Conservation (phyloP, 1,284 basidiomycete species). For the Vanrija humicola region DNA sequence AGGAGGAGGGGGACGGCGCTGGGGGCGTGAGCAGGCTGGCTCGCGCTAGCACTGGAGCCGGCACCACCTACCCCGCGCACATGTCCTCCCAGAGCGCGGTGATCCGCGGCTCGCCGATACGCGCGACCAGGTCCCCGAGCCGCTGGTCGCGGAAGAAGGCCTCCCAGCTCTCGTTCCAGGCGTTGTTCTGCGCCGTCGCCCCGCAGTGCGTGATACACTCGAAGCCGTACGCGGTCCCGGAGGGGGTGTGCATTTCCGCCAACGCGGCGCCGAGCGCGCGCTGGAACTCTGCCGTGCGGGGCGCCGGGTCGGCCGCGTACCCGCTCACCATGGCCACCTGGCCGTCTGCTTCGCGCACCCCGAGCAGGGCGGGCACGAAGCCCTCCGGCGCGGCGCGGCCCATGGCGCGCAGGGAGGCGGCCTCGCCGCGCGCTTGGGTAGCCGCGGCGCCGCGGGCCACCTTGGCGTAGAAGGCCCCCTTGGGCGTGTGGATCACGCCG, state of each 20-base stretch:
- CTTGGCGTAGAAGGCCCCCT: constrained; percentile 27
- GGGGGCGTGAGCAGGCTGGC: not conserved
- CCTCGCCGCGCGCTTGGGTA: constrained; percentile 64
- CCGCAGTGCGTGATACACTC: constrained; percentile 75
- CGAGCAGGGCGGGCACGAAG: constrained; percentile 62
- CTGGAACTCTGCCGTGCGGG: not conserved
- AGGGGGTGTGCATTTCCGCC: constrained; percentile 54
- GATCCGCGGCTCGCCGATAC: constrained; percentile 53
- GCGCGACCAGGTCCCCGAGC: constrained; percentile 58
- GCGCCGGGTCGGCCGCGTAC: not conserved
- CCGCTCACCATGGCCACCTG: constrained; percentile 61
- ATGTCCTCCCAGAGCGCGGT: constrained; percentile 58
- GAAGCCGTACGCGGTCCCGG: constrained; percentile 59
- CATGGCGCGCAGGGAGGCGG: constrained; percentile 66
- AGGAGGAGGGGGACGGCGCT: constrained; percentile 76
- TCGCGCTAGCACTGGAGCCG: too few species aligned
- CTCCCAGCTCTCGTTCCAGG: constrained; percentile 69
- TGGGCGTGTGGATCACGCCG: constrained; percentile 4
- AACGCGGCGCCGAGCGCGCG: constrained; percentile 52
- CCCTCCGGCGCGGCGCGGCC: constrained; percentile 58
- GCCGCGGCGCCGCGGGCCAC: constrained; percentile 16
- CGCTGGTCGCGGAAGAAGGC: constrained; percentile 60
- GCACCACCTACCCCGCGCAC: constrained; percentile 56
- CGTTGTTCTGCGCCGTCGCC: constrained; percentile 67
- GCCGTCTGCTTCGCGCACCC: constrained; percentile 50